Conservation (phyloP, 1,139 yeast species). For the Torulaspora globosa region DNA sequence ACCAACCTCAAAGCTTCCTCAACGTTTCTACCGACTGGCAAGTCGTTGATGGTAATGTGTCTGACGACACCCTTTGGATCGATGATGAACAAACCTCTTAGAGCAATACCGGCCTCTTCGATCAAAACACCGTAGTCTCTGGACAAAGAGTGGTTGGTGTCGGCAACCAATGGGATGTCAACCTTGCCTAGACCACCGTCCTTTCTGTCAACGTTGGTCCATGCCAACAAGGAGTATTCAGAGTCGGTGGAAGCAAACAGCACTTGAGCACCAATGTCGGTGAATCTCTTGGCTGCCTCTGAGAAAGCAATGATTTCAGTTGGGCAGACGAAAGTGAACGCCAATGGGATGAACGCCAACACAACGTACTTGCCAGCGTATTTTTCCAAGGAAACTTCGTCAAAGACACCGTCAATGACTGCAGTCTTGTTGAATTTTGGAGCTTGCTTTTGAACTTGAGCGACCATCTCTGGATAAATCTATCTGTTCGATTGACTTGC, state of each 20-base stretch:
- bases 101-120: slow-evolving; percentile 93
- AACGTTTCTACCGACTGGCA: slow-evolving; percentile 98
- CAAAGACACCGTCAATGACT: slow-evolving; percentile 91
- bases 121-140: slow-evolving; percentile 95
- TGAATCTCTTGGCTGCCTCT: slow-evolving; percentile 85
- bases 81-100: slow-evolving; percentile 96
- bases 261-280: slow-evolving; percentile 81
- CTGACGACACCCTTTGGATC: slow-evolving; percentile 93
- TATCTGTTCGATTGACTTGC: background rate
- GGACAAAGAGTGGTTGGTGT: slow-evolving; percentile 91
- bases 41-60: slow-evolving; percentile 96
- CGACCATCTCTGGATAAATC: slow-evolving; percentile 55
- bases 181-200: slow-evolving; percentile 98
- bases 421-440: slow-evolving; percentile 95
- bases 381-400: slow-evolving; percentile 88
- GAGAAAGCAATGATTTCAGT: slow-evolving; percentile 98
- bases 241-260: slow-evolving; percentile 97
- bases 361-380: slow-evolving; percentile 98
- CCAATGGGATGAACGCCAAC: slow-evolving; percentile 95
- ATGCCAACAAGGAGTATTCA: slow-evolving; percentile 92
- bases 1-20: slow-evolving; percentile 96
- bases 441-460: slow-evolving; percentile 89
- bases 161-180: slow-evolving; percentile 90
- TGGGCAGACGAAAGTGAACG: slow-evolving; percentile 98
- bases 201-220: slow-evolving; percentile 95